These are phyloP conservation scores for Spencermartinsiella ligniputridi DNA, from an alignment of 1,139 yeast species.

Conservation along the genomic window DNA sequence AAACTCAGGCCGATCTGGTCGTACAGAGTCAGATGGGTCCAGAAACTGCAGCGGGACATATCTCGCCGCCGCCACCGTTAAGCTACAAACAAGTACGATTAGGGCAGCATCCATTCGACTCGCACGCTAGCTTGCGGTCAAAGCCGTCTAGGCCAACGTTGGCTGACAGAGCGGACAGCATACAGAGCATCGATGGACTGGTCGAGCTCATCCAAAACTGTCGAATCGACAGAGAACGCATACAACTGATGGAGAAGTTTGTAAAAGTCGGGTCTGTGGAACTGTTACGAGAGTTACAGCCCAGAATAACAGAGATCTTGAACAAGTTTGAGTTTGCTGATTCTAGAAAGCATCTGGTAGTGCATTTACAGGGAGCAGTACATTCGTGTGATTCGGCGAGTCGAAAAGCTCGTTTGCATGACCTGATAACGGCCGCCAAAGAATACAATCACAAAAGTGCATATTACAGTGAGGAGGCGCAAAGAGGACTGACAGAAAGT, in stretches of 20 bases:
- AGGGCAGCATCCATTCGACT: neutral
- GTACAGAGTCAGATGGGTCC: neutral
- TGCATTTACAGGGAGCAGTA: slow-evolving; percentile 3
- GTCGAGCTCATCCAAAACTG: slow-evolving; percentile 8
- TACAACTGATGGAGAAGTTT: slow-evolving; percentile 12
- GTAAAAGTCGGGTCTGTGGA: neutral
- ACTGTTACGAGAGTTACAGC: slow-evolving; percentile 1
- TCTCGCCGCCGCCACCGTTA: neutral
- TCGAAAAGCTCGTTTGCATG: neutral
- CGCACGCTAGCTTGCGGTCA: neutral
- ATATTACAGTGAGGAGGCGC: slow-evolving; percentile 2
- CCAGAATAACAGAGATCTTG: slow-evolving; percentile 5
- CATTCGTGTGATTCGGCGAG: neutral
- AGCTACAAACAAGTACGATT: neutral
- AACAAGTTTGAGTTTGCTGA: slow-evolving; percentile 9
- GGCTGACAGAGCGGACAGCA: neutral
- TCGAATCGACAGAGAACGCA: slow-evolving; percentile 24
- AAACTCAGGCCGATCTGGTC: neutral
- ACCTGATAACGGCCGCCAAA: neutral
- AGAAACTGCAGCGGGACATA: neutral
- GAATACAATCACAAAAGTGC: neutral
- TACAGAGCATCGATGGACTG: slow-evolving; percentile 4
- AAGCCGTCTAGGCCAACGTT: neutral
- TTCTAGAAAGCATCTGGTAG: slow-evolving; percentile 8
- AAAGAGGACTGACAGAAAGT: neutral